phyloP scores from a whole-genome alignment of 495 filamentous ascomycete genomes.

The Penicillium simplicissimum region DNA sequence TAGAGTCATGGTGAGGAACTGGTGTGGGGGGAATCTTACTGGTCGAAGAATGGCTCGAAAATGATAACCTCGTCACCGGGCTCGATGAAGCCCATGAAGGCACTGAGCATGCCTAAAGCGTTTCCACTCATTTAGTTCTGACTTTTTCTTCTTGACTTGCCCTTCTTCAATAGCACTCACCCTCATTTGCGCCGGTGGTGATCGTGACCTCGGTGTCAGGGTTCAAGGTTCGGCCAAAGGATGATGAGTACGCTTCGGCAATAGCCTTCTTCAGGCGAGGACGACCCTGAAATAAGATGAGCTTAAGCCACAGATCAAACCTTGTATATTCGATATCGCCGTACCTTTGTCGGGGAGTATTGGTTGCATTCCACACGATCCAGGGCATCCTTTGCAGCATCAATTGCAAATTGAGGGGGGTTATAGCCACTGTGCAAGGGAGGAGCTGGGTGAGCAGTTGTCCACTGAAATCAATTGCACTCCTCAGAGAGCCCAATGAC shows the following conservation, averaged over 20 bases:
- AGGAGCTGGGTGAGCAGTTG: slow-evolving; percentile 1
- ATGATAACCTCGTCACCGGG: slow-evolving; percentile 93
- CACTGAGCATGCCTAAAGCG: slow-evolving; percentile 68
- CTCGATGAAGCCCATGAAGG: slow-evolving; percentile 97
- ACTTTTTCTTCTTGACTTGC: neutral
- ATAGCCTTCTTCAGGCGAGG: slow-evolving; percentile 89
- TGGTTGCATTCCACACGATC: slow-evolving; percentile 98
- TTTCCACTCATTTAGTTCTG: neutral
- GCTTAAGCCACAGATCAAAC: slow-evolving; percentile 3
- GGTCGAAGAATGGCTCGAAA: slow-evolving; percentile 98
- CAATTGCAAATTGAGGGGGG: slow-evolving; percentile 84
- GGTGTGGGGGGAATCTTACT: slow-evolving; percentile 53
- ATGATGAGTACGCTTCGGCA: slow-evolving; percentile 83
- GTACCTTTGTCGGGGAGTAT: slow-evolving; percentile 88
- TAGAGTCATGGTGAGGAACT: neutral
- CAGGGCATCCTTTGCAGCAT: slow-evolving; percentile 86
- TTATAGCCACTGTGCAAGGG: slow-evolving; percentile 75
- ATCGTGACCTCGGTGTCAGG: slow-evolving; percentile 91
- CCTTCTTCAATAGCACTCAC: slow-evolving; percentile 33
- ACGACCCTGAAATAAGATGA: slow-evolving; percentile 57
- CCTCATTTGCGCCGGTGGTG: slow-evolving; percentile 96
- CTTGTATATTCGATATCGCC: neutral
- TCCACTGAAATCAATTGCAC: neutral
- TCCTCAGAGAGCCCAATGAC: slow-evolving; percentile 5
- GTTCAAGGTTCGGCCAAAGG: slow-evolving; percentile 76